Evolutionary conservation across 164 flowering plant genomes (phyloP).

Genomic region (Chimonanthus praecox): DNA sequence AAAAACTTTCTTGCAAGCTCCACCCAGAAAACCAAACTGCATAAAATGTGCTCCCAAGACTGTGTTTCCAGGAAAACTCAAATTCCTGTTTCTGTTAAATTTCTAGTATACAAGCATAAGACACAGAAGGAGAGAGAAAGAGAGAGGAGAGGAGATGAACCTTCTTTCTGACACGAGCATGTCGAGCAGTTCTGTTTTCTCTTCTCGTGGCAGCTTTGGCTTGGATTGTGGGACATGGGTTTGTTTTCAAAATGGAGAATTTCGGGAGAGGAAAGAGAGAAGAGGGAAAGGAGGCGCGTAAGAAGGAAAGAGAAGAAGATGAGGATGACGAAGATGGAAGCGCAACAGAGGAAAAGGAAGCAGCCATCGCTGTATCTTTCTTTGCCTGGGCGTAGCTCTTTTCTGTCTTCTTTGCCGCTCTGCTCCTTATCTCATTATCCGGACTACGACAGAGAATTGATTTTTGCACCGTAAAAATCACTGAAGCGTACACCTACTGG

Average conservation of each 20-base stretch:
- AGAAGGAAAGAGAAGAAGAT: neutral
- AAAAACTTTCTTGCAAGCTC: neutral
- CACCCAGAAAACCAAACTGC: no score
- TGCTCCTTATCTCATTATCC: no score
- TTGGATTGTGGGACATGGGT: conserved; percentile 16
- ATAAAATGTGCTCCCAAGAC: no score
- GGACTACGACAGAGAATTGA: no score
- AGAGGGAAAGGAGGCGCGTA: neutral
- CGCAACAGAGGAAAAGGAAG: no score
- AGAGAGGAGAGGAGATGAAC: conserved; percentile 15
- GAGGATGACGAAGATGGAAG: neutral
- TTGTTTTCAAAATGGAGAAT: neutral
- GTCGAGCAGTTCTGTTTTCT: conserved; percentile 69
- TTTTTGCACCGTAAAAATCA: no score
- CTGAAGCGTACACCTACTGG: no score
- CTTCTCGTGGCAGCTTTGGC: conserved; percentile 48
- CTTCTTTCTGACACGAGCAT: conserved; percentile 79
- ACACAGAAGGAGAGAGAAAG: neutral
- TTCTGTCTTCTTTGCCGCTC: no score
- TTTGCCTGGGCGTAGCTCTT: no score
- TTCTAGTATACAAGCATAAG: neutral
- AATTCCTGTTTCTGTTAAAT: neutral
- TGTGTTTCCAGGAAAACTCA: neutral
- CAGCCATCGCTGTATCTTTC: no score
- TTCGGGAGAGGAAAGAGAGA: neutral